Conservation (phyloP, 495 filamentous ascomycete species). For the Trichocladium antarcticum region DNA sequence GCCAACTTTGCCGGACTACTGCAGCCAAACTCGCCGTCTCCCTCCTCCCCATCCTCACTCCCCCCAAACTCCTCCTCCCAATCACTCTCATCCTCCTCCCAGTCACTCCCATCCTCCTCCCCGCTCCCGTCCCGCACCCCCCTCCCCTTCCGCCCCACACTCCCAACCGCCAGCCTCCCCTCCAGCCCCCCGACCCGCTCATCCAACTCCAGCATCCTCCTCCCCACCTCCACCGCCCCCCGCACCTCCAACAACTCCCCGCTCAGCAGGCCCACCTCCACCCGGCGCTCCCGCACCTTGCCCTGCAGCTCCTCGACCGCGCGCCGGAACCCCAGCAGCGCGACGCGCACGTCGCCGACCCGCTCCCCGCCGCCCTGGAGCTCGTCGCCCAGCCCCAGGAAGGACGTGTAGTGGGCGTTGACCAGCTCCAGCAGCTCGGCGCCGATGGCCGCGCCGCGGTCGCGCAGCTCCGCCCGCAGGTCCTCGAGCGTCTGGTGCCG, state of each 20-base stretch:
- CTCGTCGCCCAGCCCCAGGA: constrained; percentile 69
- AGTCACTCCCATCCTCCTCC: too few relatives aligned
- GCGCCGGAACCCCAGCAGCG: constrained; percentile 69
- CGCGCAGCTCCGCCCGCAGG: constrained; percentile 71
- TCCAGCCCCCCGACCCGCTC: constrained; percentile 67
- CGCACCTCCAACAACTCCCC: constrained; percentile 32
- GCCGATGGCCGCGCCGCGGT: constrained; percentile 59
- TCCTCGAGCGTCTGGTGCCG: constrained; percentile 95
- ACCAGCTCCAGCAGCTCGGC: constrained; percentile 86
- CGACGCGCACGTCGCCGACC: constrained; percentile 83
- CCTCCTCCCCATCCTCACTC: constrained; percentile 20
- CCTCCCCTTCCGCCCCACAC: constrained; percentile 14
- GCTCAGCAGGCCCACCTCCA: constrained; percentile 33
- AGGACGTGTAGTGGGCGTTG: constrained; percentile 86
- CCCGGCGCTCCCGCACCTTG: constrained; percentile 38
- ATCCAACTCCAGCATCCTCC: constrained; percentile 58
- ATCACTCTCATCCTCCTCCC: constrained; percentile 27
- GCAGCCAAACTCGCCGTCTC: constrained; percentile 21
- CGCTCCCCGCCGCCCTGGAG: constrained; percentile 82
- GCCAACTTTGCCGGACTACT: constrained; percentile 35
- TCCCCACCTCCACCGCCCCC: constrained; percentile 43
- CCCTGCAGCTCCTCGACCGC: constrained; percentile 51
- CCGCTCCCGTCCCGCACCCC: constrained; percentile 1
- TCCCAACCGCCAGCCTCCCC: constrained; percentile 44
- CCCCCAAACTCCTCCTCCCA: constrained; percentile 18